phyloP scores from a whole-genome alignment of 805 yeast species.

The Ascoidea rubescens region DNA sequence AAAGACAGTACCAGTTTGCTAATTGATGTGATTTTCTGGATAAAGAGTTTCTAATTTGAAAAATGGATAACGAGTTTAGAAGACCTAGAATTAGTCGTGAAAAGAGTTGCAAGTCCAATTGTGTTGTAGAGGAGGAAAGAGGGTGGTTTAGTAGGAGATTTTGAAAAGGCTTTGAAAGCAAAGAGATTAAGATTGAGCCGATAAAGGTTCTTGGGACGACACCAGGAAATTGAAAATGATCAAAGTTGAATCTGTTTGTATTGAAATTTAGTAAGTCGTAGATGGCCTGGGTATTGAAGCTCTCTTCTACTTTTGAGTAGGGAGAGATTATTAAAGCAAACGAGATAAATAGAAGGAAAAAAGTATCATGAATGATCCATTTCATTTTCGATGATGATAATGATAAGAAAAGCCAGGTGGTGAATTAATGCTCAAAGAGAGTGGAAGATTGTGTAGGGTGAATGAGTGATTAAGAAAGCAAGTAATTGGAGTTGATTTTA shows the following conservation, averaged over 20 bases:
- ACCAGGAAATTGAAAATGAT: conserved; percentile 75
- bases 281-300: conserved; percentile 80
- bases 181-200: conserved; percentile 48
- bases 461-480: no score
- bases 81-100: conserved; percentile 52
- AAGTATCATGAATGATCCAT: conserved; percentile 11
- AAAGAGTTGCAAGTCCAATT: conserved; percentile 35
- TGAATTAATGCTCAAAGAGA: no score
- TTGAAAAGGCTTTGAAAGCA: conserved; percentile 25
- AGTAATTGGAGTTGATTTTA: no score
- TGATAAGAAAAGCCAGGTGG: no score
- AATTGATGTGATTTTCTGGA: conserved; percentile 16
- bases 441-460: no score
- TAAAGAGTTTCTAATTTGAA: conserved; percentile 11
- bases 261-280: conserved; percentile 71
- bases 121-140: conserved; percentile 18
- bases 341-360: conserved; percentile 20
- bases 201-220: conserved; percentile 78
- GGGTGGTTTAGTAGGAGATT: conserved; percentile 7
- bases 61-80: conserved; percentile 38
- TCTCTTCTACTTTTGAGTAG: conserved; percentile 86
- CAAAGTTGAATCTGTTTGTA: conserved; percentile 31
- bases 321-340: conserved; percentile 51
- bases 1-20: conserved; percentile 45
- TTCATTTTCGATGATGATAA: no score